A percentile compares a stretch with the other conserved stretches of the same genome.
These are phyloP conservation scores for Shiraia bambusicola DNA, from an alignment of 2,329 filamentous ascomycete species.

Conservation along the genomic window DNA sequence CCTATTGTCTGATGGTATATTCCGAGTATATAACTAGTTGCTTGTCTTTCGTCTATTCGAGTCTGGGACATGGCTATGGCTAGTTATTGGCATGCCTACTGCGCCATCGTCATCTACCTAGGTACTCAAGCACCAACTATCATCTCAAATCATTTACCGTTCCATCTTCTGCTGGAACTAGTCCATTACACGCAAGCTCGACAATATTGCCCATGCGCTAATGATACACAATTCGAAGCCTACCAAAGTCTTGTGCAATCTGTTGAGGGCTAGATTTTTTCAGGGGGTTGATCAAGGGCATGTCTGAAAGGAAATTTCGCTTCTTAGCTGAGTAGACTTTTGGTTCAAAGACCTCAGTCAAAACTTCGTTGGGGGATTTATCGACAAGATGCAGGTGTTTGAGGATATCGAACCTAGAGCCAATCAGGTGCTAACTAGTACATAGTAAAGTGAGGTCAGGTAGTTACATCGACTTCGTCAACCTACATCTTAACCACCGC, in stretches of 20 bases:
- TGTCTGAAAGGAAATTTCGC: slow-evolving; percentile 28
- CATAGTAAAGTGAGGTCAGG: slow-evolving; percentile 10
- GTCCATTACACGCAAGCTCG: slow-evolving; percentile 24
- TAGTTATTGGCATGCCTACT: too few species aligned
- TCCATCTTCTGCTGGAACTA: slow-evolving; percentile 10
- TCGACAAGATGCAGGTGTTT: too few species aligned
- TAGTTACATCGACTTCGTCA: background rate
- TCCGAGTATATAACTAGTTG: too few species aligned
- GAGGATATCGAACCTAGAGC: too few species aligned
- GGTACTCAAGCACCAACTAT: slow-evolving; percentile 25
- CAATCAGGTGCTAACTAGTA: background rate
- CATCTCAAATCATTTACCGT: slow-evolving; percentile 23
- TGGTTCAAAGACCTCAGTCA: slow-evolving; percentile 3
- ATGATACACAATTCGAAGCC: slow-evolving; percentile 24
- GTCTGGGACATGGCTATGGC: too few species aligned
- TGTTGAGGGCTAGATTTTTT: slow-evolving; percentile 26
- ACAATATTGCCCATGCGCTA: slow-evolving; percentile 25
- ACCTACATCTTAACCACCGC: slow-evolving; percentile 1
- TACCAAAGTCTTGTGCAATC: slow-evolving; percentile 30
- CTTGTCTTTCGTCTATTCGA: too few species aligned
- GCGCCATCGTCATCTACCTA: too few species aligned
- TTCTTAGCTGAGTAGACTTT: slow-evolving; percentile 3
- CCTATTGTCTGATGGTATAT: too few species aligned
- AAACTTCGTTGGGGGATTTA: background rate
- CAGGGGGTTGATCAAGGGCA: slow-evolving; percentile 25